Evolutionary conservation across 495 filamentous ascomycete species (phyloP).

Genomic region (Aeminium ludgeri): DNA sequence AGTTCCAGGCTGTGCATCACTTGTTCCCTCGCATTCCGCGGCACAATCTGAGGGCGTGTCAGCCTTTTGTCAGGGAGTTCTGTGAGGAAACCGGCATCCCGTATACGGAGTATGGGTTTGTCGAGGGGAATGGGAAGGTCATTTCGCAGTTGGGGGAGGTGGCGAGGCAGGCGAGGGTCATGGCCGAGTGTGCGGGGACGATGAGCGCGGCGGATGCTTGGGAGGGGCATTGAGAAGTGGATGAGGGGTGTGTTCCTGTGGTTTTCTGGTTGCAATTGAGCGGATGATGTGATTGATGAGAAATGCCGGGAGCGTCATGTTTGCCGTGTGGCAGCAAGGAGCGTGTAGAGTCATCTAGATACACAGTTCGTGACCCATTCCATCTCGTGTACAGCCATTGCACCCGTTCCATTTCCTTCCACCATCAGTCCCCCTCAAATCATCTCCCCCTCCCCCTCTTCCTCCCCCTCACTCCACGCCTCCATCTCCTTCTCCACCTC

Average conservation of each 20-base stretch:
- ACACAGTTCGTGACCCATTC: too few species aligned
- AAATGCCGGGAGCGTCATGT: too few species aligned
- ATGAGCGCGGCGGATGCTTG: too few species aligned
- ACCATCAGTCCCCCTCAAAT: slow-evolving; percentile 1
- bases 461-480: slow-evolving; percentile 32
- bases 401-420: too few species aligned
- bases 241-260: too few species aligned
- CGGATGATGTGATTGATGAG: too few species aligned
- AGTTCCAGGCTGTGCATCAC: slow-evolving; percentile 95
- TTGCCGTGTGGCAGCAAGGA: too few species aligned
- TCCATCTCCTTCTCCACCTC: slow-evolving; percentile 41
- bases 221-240: too few species aligned
- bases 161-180: slow-evolving; percentile 66
- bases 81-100: slow-evolving; percentile 83
- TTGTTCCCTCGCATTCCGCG: slow-evolving; percentile 82
- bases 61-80: slow-evolving; percentile 73
- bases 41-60: slow-evolving; percentile 81
- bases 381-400: too few species aligned
- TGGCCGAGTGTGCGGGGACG: too few species aligned
- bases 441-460: slow-evolving; percentile 21
- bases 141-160: slow-evolving; percentile 73
- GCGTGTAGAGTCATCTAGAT: too few species aligned
- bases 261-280: too few species aligned
- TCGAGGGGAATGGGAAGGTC: slow-evolving; percentile 79
- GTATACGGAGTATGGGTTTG: slow-evolving; percentile 86